phyloP scores from a whole-genome alignment of 306 rosid genomes.

The Myrica gale region DNA sequence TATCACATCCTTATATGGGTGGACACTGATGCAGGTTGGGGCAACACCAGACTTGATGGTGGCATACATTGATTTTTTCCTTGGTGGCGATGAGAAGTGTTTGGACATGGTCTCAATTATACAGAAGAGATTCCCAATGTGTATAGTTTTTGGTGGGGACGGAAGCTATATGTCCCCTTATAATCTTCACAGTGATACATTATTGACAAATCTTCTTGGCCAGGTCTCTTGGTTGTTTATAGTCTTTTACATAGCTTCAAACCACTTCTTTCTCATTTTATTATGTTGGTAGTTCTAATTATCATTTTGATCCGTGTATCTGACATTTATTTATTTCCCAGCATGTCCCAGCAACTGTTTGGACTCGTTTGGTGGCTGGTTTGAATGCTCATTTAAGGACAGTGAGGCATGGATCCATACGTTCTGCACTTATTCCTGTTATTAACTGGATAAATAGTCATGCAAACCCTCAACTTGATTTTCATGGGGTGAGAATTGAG shows the following conservation, averaged over 20 bases:
- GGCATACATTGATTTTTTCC: conserved; percentile 92
- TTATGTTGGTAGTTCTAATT: neutral
- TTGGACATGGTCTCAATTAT: conserved; percentile 88
- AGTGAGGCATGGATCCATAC: conserved; percentile 83
- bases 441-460: conserved; percentile 86
- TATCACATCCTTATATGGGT: conserved; percentile 20
- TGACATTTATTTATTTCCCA: conserved; percentile 35
- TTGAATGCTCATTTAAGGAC: conserved; percentile 92
- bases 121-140: conserved; percentile 95
- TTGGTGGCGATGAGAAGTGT: conserved; percentile 98
- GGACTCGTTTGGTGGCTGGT: conserved; percentile 94
- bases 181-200: conserved; percentile 80
- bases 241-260: conserved; percentile 12
- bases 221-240: conserved; percentile 58
- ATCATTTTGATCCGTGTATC: conserved; percentile 23
- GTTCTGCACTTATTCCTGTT: conserved; percentile 70
- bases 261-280: neutral
- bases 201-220: conserved; percentile 90
- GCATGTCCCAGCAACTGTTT: conserved; percentile 98
- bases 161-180: conserved; percentile 98
- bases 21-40: conserved; percentile 73
- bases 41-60: conserved; percentile 93
- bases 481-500: conserved; percentile 87
- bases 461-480: conserved; percentile 94
- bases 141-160: conserved; percentile 94